Percentiles rank a stretch among this genome's conserved stretches.
phyloP scores from a whole-genome alignment of 148 eudicot species.

The Linanthus parryae region DNA sequence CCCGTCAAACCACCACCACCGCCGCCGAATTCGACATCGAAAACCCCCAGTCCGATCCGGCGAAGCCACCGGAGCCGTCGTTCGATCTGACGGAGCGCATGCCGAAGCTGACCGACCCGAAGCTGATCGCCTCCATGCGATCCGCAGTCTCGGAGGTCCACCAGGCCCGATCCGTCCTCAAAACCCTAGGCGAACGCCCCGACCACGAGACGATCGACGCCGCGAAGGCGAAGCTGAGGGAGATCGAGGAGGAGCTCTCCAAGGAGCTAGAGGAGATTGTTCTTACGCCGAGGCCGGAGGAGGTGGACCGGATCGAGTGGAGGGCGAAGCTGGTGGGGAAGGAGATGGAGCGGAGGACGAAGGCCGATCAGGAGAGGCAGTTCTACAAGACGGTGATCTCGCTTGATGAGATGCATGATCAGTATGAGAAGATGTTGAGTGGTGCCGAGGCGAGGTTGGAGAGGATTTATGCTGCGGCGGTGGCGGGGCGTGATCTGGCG shows the following conservation, averaged over 20 bases:
- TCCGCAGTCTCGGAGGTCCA: slow-evolving; percentile 62
- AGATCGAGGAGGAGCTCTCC: slow-evolving; percentile 31
- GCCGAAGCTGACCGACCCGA: slow-evolving; percentile 70
- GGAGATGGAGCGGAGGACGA: background rate
- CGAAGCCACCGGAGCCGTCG: slow-evolving; percentile 18
- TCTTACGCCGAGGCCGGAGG: slow-evolving; percentile 22
- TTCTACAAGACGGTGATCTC: slow-evolving; percentile 27
- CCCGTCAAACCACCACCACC: slow-evolving; percentile 16
- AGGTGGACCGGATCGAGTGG: slow-evolving; percentile 8
- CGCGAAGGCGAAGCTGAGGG: slow-evolving; percentile 42
- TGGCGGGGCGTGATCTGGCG: slow-evolving; percentile 16
- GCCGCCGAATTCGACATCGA: slow-evolving; percentile 60
- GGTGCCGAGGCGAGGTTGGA: slow-evolving; percentile 34
- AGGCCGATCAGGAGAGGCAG: slow-evolving; percentile 16
- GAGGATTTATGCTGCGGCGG: slow-evolving; percentile 31
- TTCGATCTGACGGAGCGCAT: slow-evolving; percentile 55
- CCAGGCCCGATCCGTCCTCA: slow-evolving; percentile 53
- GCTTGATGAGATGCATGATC: slow-evolving; percentile 41
- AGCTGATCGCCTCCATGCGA: slow-evolving; percentile 54
- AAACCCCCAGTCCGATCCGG: slow-evolving; percentile 20
- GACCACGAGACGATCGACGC: slow-evolving; percentile 75
- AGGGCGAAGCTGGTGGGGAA: background rate
- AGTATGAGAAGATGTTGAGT: slow-evolving; percentile 26
- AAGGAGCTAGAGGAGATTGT: slow-evolving; percentile 37
- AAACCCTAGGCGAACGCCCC: slow-evolving; percentile 56